These are phyloP conservation scores for Aureobasidium sp. DNA, from an alignment of 2,329 filamentous ascomycete genomes.

Conservation along the genomic window DNA sequence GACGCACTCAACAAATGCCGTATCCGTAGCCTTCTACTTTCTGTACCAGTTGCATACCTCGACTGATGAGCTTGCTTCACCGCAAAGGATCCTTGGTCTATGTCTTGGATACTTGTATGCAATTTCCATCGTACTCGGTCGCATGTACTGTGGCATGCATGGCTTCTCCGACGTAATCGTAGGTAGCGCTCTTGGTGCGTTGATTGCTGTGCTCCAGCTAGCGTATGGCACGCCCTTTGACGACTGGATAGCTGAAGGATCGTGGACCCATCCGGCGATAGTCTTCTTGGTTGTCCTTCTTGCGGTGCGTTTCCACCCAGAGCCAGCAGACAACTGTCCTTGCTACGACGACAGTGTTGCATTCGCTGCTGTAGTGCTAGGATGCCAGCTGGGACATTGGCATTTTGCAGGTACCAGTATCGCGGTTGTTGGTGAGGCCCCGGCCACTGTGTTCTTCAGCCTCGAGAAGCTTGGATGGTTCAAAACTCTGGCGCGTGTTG, in stretches of 20 bases:
- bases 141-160: slow-evolving; percentile 97
- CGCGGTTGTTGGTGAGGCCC: slow-evolving; percentile 44
- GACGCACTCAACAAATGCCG: slow-evolving; percentile 92
- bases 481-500: slow-evolving; percentile 56
- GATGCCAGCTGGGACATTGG: slow-evolving; percentile 75
- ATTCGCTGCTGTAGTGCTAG: slow-evolving; percentile 84
- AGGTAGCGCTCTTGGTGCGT: slow-evolving; percentile 67
- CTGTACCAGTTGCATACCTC: slow-evolving; percentile 60
- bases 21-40: slow-evolving; percentile 83
- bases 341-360: slow-evolving; percentile 95
- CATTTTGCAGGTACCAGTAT: slow-evolving; percentile 57
- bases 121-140: slow-evolving; percentile 77
- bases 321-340: slow-evolving; percentile 92
- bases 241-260: slow-evolving; percentile 57
- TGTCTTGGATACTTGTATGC: slow-evolving; percentile 73
- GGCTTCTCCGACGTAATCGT: slow-evolving; percentile 86
- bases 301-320: slow-evolving; percentile 81
- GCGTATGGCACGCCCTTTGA: slow-evolving; percentile 53
- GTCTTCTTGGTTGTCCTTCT: slow-evolving; percentile 59
- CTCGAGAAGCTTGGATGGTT: slow-evolving; percentile 57
- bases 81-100: slow-evolving; percentile 45
- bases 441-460: slow-evolving; percentile 55
- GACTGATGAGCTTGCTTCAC: slow-evolving; percentile 48
- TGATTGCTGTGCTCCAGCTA: slow-evolving; percentile 49
- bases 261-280: slow-evolving; percentile 55